These are phyloP conservation scores for Miscanthus sacchariflorus DNA, from an alignment of 202 grass and related monocot species.

Conservation along the genomic window DNA sequence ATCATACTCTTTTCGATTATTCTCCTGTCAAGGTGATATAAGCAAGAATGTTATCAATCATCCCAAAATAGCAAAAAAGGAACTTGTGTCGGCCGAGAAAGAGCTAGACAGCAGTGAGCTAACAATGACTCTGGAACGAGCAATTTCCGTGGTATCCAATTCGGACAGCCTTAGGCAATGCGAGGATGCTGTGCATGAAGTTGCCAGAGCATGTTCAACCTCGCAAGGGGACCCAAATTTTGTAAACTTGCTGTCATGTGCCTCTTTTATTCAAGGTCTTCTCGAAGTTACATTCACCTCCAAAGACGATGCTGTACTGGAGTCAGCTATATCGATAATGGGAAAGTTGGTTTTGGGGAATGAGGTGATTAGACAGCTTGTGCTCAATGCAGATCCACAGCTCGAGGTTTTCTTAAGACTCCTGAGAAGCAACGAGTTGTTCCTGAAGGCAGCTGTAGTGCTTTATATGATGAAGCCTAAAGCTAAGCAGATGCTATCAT, in stretches of 20 bases:
- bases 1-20: conserved; percentile 79
- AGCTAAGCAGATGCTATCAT: conserved; percentile 96
- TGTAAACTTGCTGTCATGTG: conserved; percentile 63
- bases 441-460: conserved; percentile 74
- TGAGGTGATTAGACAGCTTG: conserved; percentile 82
- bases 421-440: conserved; percentile 73
- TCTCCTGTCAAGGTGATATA: conserved; percentile 80
- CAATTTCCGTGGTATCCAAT: conserved; percentile 77
- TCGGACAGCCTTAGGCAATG: conserved; percentile 78
- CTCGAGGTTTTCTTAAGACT: conserved; percentile 95
- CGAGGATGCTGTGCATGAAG: conserved; percentile 71
- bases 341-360: conserved; percentile 70
- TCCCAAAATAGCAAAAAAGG: conserved; percentile 69
- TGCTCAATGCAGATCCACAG: conserved; percentile 94
- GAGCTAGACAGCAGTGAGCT: conserved; percentile 44
- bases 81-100: conserved; percentile 49
- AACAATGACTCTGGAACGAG: conserved; percentile 72
- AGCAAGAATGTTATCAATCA: conserved; percentile 70
- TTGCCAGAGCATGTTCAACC: conserved; percentile 76
- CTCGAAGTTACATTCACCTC: conserved; percentile 95
- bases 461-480: conserved; percentile 91
- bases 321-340: conserved; percentile 82
- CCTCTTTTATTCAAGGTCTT: conserved; percentile 92
- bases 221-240: conserved; percentile 55
- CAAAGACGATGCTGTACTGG: conserved; percentile 84